Percentiles rank a stretch among this genome's conserved stretches.
These are phyloP conservation scores for Euphorbia tirucalli DNA, from an alignment of 345 rosid genomes.

Conservation along the genomic window DNA sequence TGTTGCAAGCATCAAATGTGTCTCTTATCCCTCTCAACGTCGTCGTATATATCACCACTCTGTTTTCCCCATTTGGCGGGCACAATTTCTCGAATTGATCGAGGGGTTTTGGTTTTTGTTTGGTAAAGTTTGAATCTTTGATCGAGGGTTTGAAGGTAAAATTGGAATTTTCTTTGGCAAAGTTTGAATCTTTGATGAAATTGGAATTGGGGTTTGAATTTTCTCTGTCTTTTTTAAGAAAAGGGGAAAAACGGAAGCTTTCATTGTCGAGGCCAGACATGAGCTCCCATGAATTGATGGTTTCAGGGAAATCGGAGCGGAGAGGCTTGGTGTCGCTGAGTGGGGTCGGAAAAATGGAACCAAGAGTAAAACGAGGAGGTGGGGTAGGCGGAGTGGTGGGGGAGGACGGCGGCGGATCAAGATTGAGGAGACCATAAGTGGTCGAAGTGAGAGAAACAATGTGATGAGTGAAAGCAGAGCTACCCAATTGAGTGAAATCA, in stretches of 20 bases:
- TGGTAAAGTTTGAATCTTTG: constrained; percentile 29
- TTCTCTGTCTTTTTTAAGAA: constrained; percentile 27
- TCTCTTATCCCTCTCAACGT: constrained; percentile 72
- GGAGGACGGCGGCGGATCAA: constrained; percentile 50
- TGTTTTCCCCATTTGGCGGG: constrained; percentile 51
- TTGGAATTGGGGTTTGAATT: background rate
- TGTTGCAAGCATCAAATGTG: constrained; percentile 73
- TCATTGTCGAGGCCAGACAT: constrained; percentile 84
- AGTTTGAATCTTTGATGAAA: constrained; percentile 41
- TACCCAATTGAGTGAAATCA: constrained; percentile 65
- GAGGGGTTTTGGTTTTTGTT: background rate
- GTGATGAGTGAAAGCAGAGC: constrained; percentile 77
- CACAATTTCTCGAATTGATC: constrained; percentile 18
- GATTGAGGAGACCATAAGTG: constrained; percentile 87
- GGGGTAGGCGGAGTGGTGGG: constrained; percentile 51
- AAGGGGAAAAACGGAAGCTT: constrained; percentile 84
- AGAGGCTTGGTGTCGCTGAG: constrained; percentile 40
- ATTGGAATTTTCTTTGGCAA: constrained; percentile 32
- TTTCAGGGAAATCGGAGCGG: constrained; percentile 56
- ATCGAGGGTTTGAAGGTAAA: too few relatives aligned
- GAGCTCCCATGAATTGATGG: constrained; percentile 88
- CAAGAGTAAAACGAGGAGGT: constrained; percentile 47
- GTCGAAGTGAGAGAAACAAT: constrained; percentile 91
- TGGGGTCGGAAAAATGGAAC: constrained; percentile 42
- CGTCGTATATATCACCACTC: constrained; percentile 76